phyloP scores from a whole-genome alignment of 2,329 filamentous ascomycete genomes.

The Arthrobotrys iridis region DNA sequence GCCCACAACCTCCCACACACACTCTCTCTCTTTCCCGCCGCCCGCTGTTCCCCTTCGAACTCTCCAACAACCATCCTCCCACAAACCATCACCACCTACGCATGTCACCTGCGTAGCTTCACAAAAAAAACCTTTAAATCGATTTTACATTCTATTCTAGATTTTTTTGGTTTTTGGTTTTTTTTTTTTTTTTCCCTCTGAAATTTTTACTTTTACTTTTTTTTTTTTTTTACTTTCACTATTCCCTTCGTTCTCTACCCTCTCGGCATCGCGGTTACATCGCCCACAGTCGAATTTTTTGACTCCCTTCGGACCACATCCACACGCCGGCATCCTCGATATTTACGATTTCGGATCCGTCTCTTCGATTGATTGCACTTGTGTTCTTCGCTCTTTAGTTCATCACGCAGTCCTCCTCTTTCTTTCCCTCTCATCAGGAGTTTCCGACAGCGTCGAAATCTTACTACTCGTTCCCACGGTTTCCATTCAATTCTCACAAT shows the following conservation, averaged over 20 bases:
- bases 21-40: conserved; percentile 25
- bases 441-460: conserved; percentile 5
- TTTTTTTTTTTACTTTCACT: neutral
- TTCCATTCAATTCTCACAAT: conserved; percentile 15
- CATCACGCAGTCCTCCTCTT: neutral
- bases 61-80: neutral
- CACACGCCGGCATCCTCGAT: conserved; percentile 26
- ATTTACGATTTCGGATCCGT: conserved; percentile 15
- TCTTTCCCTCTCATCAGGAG: neutral
- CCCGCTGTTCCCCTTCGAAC: neutral
- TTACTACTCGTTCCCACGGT: conserved; percentile 6
- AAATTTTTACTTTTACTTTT: neutral
- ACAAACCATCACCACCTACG: neutral
- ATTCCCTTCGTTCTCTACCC: conserved; percentile 12
- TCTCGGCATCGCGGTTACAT: conserved; percentile 19
- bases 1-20: no score
- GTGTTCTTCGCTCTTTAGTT: conserved; percentile 14
- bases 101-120: conserved; percentile 8
- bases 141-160: conserved; percentile 26
- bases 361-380: conserved; percentile 33
- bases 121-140: conserved; percentile 22
- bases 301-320: conserved; percentile 8
- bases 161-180: conserved; percentile 13
- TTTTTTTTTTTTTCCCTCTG: neutral
- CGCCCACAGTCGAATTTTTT: conserved; percentile 3